Evolutionary conservation across 1,284 basidiomycete species (phyloP), one percentile per base, ranked within the genome.

Genomic region (Ceratobasidium papillatum): DNA sequence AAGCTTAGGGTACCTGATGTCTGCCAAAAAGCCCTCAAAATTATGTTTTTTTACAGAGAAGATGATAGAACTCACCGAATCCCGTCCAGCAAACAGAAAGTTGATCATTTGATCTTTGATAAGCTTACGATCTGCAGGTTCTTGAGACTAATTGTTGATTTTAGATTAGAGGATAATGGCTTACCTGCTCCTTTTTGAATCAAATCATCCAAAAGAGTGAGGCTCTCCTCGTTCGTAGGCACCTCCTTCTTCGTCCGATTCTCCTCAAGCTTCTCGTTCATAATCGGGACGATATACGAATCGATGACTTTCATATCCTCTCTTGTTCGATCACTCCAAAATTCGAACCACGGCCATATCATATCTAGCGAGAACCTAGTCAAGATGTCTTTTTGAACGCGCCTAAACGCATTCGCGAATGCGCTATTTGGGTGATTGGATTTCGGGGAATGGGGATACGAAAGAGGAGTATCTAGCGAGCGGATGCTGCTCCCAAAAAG

Each of bases 401-500:
- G 83, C 79, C 91, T 89, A 77, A 92, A 91, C 0, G 91, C 87
- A 54, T 85, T 81, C 0, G 85, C 86, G 79, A 92, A 92, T 0
- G 86, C 84, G 3, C 89, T 88, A 84, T 89, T 90, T 3, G 22
- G 27, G 47, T 86, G 82, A 5, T 87, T 87, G 0, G 86, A 85
- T 30, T 25, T n/a, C 38, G 52, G 25, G 9, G 58, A 8, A 36
- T 69, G 54, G 22, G 73, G 0, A 88, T 84, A 79, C 91, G 91
- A 65, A 25, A 77, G 59, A 3, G 76, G 72, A 0, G 75, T 30
- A 14, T 59, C 75, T 22, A 76, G 45, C n/a, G 63, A 72, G 38
- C 69, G 34, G n/a, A 76, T 76, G 17, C 51, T 49, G 3, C 36
- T 32, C 5, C 77, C 77, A 34, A 77, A 77, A 2, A 77, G 64